Base-by-base conservation (phyloP, 176 grass and related monocot species). In the Puya raimondii region DNA sequence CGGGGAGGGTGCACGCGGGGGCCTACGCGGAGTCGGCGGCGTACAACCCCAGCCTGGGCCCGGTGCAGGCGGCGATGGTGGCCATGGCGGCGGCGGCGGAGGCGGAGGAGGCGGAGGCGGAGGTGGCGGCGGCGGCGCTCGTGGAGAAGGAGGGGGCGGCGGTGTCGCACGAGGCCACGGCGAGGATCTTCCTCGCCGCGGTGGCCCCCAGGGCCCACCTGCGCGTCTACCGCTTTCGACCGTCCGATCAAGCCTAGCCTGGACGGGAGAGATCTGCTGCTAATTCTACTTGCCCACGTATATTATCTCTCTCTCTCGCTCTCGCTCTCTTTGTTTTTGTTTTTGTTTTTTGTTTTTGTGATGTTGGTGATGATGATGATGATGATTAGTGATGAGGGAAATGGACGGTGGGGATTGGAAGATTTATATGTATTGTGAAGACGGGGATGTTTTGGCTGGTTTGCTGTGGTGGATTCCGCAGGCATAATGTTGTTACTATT, bases 21-120 rank as follows among this genome's bases (percentile, higher is more conserved):
- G 80, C 88, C 0, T 92, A 85, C 75, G 64, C 79, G 0, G 93
- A 96, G 53, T 91, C 88, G 0, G 93, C 93, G 2, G 93, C 93
- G 23, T 96, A 92, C 72, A 96, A 96, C 74, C 93, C 93, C 9
- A 92, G 86, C 6, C 83, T 96, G n/a, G 86, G 88, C 11, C 93
- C 93, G 48, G 75, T 89, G 25, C 93, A 96, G 93, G 53, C 84
- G 25, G 93, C 88, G 75, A 89, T 92, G 83, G 72, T 96, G 3
- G 86, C 86, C 57, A 87, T 86, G 83, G 26, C 84, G 3, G 84
- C 67, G 0, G 76, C 68, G 5, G 80, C 78, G 12, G 81, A 70
- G 18, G 73, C 75, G 13, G 22, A 11, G 50, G 53, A 71, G 42
- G 74, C 71, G 4, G 29, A 64, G 13, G 8, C 2, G 48, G 79